Percentiles rank a stretch among this genome's conserved stretches.
phyloP scores from a whole-genome alignment of 805 yeast genomes.

The Osmozyma mogii region DNA sequence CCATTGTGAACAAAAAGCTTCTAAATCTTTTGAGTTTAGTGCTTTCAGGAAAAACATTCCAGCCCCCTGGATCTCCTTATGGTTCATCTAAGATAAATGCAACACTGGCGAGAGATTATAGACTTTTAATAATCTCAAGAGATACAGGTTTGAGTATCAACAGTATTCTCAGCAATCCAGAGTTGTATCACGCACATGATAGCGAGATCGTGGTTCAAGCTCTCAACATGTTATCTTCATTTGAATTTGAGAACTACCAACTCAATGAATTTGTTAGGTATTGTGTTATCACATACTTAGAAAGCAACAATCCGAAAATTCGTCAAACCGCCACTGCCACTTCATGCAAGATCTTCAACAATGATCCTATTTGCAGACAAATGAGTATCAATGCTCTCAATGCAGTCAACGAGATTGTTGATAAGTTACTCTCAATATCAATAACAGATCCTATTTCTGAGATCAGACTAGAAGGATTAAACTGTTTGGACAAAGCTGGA shows the following conservation, averaged over 20 bases:
- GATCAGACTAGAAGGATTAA: constrained; percentile 71
- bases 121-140: constrained; percentile 63
- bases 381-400: constrained; percentile 72
- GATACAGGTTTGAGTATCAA: constrained; percentile 49
- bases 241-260: constrained; percentile 68
- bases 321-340: constrained; percentile 81
- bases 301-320: constrained; percentile 70
- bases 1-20: constrained; percentile 61
- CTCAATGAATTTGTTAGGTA: constrained; percentile 81
- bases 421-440: constrained; percentile 70
- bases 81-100: constrained; percentile 51
- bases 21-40: constrained; percentile 66
- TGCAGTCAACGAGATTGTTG: constrained; percentile 80
- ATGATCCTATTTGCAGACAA: constrained; percentile 79
- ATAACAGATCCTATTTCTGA: constrained; percentile 86
- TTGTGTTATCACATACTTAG: constrained; percentile 77
- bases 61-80: constrained; percentile 81
- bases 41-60: constrained; percentile 72
- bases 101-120: constrained; percentile 65
- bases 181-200: constrained; percentile 28
- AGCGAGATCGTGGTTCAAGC: constrained; percentile 62
- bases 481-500: constrained; percentile 51
- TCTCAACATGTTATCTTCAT: constrained; percentile 63
- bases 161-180: constrained; percentile 22
- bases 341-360: constrained; percentile 64